phyloP scores from a whole-genome alignment of 306 rosid genomes.

The Quercus glauca region DNA sequence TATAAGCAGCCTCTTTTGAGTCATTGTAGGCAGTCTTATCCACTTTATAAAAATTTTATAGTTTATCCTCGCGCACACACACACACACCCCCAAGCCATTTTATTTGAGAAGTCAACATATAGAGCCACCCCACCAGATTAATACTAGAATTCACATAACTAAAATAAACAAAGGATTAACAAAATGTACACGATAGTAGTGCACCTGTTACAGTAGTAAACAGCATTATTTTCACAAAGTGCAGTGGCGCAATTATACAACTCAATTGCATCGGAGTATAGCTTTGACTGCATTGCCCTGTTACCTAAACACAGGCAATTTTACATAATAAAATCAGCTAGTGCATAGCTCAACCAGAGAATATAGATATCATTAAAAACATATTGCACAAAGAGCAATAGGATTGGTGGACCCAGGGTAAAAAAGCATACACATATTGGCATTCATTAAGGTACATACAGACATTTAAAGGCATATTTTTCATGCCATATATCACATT shows the following conservation, averaged over 20 bases:
- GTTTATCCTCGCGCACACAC: background rate
- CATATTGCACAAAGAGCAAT: background rate
- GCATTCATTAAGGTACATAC: background rate
- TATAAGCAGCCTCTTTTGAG: no score
- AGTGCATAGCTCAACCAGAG: conserved; percentile 13
- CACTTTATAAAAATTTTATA: no score
- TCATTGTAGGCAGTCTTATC: no score
- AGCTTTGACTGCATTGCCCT: conserved; percentile 69
- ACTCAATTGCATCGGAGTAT: conserved; percentile 69
- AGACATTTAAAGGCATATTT: background rate
- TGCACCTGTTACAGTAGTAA: conserved; percentile 92
- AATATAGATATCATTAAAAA: conserved; percentile 5
- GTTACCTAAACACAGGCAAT: conserved; percentile 60
- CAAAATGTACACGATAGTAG: conserved; percentile 14
- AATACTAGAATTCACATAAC: background rate
- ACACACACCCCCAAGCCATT: background rate
- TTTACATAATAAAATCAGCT: conserved; percentile 20
- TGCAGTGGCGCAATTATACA: conserved; percentile 75
- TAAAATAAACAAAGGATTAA: conserved; percentile 1
- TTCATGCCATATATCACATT: background rate
- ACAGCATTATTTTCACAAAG: conserved; percentile 69
- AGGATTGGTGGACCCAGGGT: background rate
- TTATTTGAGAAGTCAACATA: background rate
- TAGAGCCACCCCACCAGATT: background rate
- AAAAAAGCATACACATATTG: background rate